phyloP scores from a whole-genome alignment of 768 basidiomycete species.

The Boletus vermiculosoides region DNA sequence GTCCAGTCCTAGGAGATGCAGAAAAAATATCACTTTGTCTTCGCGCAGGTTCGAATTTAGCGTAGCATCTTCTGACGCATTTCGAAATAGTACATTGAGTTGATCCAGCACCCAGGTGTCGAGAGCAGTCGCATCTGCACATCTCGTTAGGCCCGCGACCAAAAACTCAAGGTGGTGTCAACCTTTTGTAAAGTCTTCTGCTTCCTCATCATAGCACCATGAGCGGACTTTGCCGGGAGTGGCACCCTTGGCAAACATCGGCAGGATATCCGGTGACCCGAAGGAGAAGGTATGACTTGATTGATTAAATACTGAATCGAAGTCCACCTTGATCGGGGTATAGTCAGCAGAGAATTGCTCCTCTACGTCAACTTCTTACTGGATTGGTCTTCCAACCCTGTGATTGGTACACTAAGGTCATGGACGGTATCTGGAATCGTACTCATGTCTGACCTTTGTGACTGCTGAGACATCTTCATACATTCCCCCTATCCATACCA shows the following conservation, averaged over 20 bases:
- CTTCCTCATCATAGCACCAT: constrained; percentile 75
- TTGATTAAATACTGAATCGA: constrained; percentile 87
- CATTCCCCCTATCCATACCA: constrained; percentile 66
- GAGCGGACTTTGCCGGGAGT: constrained; percentile 64
- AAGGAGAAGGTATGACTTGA: constrained; percentile 78
- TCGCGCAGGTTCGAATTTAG: constrained; percentile 53
- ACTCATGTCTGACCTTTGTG: constrained; percentile 56
- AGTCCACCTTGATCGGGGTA: constrained; percentile 49
- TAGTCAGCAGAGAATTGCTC: neutral
- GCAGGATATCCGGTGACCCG: constrained; percentile 85
- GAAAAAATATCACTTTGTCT: constrained; percentile 71
- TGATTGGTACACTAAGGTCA: constrained; percentile 1
- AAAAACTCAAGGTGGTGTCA: neutral
- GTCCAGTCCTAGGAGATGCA: constrained; percentile 82
- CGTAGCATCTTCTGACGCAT: constrained; percentile 53
- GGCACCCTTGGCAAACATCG: constrained; percentile 82
- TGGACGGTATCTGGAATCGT: neutral
- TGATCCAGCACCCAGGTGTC: constrained; percentile 80
- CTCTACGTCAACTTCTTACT: constrained; percentile 34
- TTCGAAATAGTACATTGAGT: constrained; percentile 57
- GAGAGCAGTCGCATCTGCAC: constrained; percentile 67
- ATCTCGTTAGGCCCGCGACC: neutral
- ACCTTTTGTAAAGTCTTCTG: constrained; percentile 89
- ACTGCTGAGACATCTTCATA: constrained; percentile 90
- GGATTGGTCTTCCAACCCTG: constrained; percentile 89